phyloP scores from a whole-genome alignment of 495 filamentous ascomycete genomes.

The Pseudoneurospora amorphoporcata region DNA sequence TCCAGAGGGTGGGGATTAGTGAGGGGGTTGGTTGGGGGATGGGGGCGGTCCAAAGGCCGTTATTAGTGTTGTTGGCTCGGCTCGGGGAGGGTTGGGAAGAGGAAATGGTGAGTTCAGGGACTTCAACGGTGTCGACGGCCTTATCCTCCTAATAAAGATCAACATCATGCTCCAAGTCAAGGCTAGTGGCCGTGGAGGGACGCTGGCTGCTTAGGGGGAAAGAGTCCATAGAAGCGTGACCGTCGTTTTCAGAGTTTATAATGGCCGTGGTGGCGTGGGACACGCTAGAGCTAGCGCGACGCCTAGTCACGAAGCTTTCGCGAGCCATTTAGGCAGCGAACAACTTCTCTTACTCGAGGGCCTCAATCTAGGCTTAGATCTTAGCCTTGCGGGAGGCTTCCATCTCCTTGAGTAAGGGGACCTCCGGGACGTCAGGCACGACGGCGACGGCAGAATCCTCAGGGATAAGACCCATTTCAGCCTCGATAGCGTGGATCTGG shows the following conservation, averaged over 20 bases:
- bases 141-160: not conserved
- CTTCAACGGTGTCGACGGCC: not conserved
- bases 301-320: constrained; percentile 6
- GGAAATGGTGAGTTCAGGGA: constrained; percentile 2
- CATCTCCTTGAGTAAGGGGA: not conserved
- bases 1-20: not conserved
- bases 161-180: not conserved
- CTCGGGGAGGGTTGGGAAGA: not conserved
- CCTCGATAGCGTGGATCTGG: constrained; percentile 9
- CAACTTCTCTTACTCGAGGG: constrained; percentile 23
- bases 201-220: not conserved
- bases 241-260: not conserved
- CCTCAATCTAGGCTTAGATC: constrained; percentile 25
- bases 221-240: not conserved
- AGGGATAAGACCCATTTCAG: not conserved
- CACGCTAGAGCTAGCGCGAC: not conserved
- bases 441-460: not conserved
- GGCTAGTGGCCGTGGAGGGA: not conserved
- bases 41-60: constrained; percentile 7
- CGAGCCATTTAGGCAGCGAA: constrained; percentile 17
- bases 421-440: not conserved
- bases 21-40: not conserved
- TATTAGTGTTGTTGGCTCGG: not conserved
- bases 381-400: constrained; percentile 1
- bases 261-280: not conserved